A percentile compares a stretch with the other conserved stretches of the same genome.
These are phyloP conservation scores for Xylaria longipes DNA, from an alignment of 495 filamentous ascomycete species.

Conservation along the genomic window DNA sequence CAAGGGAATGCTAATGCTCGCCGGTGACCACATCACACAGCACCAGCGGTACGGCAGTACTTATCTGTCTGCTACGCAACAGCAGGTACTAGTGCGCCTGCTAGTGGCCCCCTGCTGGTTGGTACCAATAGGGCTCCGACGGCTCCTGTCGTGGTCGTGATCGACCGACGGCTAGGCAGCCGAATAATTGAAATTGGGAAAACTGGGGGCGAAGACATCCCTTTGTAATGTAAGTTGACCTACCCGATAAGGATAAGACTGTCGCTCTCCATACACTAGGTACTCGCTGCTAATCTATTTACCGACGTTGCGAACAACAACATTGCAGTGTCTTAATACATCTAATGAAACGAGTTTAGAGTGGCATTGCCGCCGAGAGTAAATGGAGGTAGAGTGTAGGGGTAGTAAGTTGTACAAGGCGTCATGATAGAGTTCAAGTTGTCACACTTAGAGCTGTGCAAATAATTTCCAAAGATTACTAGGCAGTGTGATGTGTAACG, in stretches of 20 bases:
- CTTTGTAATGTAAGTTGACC: constrained; percentile 13
- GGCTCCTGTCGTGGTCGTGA: not conserved
- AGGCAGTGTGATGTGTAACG: not conserved
- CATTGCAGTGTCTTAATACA: not conserved
- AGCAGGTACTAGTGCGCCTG: not conserved
- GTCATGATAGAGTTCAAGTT: not conserved
- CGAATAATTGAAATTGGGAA: constrained; percentile 21
- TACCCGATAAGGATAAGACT: constrained; percentile 14
- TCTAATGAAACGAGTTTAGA: not conserved
- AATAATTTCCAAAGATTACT: not conserved
- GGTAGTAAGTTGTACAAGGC: not conserved
- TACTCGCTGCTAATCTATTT: not conserved
- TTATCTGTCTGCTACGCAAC: too few species aligned
- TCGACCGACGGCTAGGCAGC: constrained; percentile 12
- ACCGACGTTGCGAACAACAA: not conserved
- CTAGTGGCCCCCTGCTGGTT: not conserved
- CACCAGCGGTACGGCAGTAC: constrained; percentile 10
- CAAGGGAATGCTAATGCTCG: not conserved
- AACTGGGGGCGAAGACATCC: not conserved
- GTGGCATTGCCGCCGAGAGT: not conserved
- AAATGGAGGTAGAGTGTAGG: not conserved
- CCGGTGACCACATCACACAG: constrained; percentile 14
- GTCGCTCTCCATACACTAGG: not conserved
- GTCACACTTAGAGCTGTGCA: not conserved
- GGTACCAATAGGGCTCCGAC: not conserved